phyloP scores from a whole-genome alignment of 768 basidiomycete genomes.

The Favolaschia claudopus region DNA sequence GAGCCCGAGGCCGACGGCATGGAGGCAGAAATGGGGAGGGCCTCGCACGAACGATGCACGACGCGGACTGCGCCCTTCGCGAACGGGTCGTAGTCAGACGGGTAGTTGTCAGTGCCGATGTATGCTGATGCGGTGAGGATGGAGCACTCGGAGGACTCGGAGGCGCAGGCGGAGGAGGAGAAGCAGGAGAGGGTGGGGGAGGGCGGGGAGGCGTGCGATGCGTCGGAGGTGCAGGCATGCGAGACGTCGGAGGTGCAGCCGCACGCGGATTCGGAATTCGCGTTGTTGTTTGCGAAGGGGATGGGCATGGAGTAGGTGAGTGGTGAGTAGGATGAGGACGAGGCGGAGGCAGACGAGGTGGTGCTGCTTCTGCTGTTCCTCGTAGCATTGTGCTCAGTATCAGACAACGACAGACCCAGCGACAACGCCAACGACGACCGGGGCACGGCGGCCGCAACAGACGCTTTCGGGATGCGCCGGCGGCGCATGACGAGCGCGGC shows the following conservation, averaged over 20 bases:
- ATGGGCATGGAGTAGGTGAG: too few relatives aligned
- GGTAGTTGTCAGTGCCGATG: conserved; percentile 12
- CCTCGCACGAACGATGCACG: conserved; percentile 30
- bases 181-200: conserved; percentile 13
- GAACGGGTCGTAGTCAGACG: conserved; percentile 31
- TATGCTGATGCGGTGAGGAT: conserved; percentile 21
- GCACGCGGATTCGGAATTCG: conserved; percentile 5
- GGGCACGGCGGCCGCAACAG: too few relatives aligned
- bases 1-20: neutral
- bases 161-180: neutral
- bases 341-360: neutral
- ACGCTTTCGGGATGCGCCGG: too few relatives aligned
- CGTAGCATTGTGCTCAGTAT: too few relatives aligned
- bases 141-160: conserved; percentile 12
- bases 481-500: neutral
- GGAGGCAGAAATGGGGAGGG: neutral
- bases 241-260: too few relatives aligned
- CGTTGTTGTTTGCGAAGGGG: too few relatives aligned
- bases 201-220: conserved; percentile 3
- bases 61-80: conserved; percentile 34
- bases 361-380: too few relatives aligned
- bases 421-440: too few relatives aligned
- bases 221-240: too few relatives aligned
- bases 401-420: too few relatives aligned
- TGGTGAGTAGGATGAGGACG: too few relatives aligned